Evolutionary conservation across 768 basidiomycete genomes (phyloP), one percentile per base, ranked within the genome.

Genomic region (Pleurotus tuber-regium): DNA sequence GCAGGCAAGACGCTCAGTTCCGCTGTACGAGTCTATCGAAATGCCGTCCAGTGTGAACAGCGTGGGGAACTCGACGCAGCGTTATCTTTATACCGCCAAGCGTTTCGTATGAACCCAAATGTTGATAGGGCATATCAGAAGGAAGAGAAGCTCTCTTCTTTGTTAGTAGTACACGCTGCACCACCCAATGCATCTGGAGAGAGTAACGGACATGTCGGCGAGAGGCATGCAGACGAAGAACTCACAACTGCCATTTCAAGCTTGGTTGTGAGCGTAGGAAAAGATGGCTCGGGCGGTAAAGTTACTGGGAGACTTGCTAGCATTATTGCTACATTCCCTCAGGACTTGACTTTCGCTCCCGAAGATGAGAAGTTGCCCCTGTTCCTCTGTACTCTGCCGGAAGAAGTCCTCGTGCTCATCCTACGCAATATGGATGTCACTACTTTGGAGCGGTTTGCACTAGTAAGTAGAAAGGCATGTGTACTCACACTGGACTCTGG

Each of bases 391-490:
- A 60, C 64, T 1, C 66, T 96, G 7, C 94, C 94, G 4, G 82
- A 87, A 29, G 94, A 97, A 64, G 60, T 96, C 9, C 59, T 96
- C 25, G 68, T 91, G 26, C 63, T 75, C 33, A 77, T 94, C 48
- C 67, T 95, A n/a, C 69, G 75, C 25, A 74, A 74, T 54, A 71
- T 96, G 33, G 86, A 91, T 59, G 73, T 79, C 1, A 75, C 79
- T 2, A 66, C 82, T 19, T 70, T 96, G 29, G 93, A 94, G 64
- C 78, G 87, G 7, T 93, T 97, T 60, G 93, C 82, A 0, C 59
- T 68, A 16, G 82, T 89, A 2, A 83, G 80, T 62, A 82, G 86
- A 51, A 92, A 86, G 61, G 86, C 89, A 4, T 78, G 92, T 35
- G 60, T 91, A 7, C 57, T 95, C 16, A 84, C 82, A 8, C 67